These are phyloP conservation scores for Candida glaebosa DNA, from an alignment of 805 yeast species.

Conservation along the genomic window DNA sequence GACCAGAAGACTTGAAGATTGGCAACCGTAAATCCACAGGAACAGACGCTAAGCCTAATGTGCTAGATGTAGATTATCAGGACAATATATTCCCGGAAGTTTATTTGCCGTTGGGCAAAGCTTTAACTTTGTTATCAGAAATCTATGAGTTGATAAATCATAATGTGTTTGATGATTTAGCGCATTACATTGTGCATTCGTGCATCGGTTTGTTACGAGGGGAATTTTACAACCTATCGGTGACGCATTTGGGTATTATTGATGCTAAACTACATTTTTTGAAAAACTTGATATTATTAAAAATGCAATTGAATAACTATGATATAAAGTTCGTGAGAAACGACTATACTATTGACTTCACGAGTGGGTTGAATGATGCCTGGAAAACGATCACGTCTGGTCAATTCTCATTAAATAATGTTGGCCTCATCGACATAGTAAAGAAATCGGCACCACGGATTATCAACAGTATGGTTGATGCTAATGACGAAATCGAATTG, in stretches of 20 bases:
- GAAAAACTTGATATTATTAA: constrained; percentile 66
- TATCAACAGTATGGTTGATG: constrained; percentile 79
- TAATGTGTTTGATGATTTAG: constrained; percentile 80
- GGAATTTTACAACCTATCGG: constrained; percentile 46
- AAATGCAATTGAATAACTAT: constrained; percentile 65
- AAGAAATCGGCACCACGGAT: constrained; percentile 74
- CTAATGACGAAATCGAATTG: constrained; percentile 62
- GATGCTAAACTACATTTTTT: constrained; percentile 68
- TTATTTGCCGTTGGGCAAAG: constrained; percentile 70
- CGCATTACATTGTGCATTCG: constrained; percentile 80
- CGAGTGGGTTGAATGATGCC: constrained; percentile 57
- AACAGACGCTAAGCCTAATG: constrained; percentile 7
- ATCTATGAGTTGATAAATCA: constrained; percentile 79
- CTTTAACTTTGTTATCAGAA: constrained; percentile 67
- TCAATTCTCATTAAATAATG: constrained; percentile 42
- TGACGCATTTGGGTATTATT: constrained; percentile 43
- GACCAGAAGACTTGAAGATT: constrained; percentile 62
- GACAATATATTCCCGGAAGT: constrained; percentile 43
- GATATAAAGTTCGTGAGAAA: constrained; percentile 74
- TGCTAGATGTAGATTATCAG: constrained; percentile 30
- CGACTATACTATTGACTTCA: constrained; percentile 76
- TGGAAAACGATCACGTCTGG: constrained; percentile 36
- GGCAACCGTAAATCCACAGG: constrained; percentile 35
- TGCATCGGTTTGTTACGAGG: constrained; percentile 60
- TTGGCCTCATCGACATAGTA: constrained; percentile 48